Conservation (phyloP, 2,329 filamentous ascomycete species). For the Diaporthe longicolla region DNA sequence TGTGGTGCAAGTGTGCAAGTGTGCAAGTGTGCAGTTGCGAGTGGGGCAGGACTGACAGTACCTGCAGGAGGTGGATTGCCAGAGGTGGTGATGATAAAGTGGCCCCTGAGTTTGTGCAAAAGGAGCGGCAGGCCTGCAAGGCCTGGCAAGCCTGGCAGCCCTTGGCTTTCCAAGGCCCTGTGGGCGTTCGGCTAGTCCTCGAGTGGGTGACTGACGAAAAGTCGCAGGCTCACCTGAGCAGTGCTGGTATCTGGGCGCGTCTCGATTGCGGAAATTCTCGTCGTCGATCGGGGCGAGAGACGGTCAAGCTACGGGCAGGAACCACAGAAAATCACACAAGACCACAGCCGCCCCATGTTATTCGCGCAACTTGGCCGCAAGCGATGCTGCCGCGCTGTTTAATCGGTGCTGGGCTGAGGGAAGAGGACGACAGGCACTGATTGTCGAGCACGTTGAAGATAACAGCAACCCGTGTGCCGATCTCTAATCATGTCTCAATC, state of each 20-base stretch:
- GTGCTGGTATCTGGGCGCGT: constrained; percentile 21
- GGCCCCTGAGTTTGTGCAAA: constrained; percentile 34
- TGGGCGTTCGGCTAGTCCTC: constrained; percentile 8
- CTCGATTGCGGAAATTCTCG: constrained; percentile 27
- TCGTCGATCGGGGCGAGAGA: constrained; percentile 18
- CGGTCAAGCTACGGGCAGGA: not conserved
- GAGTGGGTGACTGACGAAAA: constrained; percentile 23
- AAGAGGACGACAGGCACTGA: constrained; percentile 19
- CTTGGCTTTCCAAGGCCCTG: not conserved
- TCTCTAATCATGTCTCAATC: constrained; percentile 14
- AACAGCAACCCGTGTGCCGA: constrained; percentile 11
- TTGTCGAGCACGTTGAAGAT: constrained; percentile 5
- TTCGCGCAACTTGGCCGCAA: constrained; percentile 27
- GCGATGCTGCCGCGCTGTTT: constrained; percentile 32
- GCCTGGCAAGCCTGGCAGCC: no score
- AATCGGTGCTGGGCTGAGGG: constrained; percentile 1
- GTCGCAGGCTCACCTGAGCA: constrained; percentile 27
- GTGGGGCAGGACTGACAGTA: constrained; percentile 10
- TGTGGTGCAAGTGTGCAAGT: constrained; percentile 1
- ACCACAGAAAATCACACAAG: not conserved
- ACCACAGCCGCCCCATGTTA: not conserved
- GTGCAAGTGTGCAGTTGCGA: not conserved
- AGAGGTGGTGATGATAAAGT: constrained; percentile 1
- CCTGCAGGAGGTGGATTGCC: constrained; percentile 15
- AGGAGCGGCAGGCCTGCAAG: not conserved